Evolutionary conservation across 495 filamentous ascomycete species (phyloP), one percentile per base, ranked within the genome.

Genomic region (Glutinoglossum americanum): DNA sequence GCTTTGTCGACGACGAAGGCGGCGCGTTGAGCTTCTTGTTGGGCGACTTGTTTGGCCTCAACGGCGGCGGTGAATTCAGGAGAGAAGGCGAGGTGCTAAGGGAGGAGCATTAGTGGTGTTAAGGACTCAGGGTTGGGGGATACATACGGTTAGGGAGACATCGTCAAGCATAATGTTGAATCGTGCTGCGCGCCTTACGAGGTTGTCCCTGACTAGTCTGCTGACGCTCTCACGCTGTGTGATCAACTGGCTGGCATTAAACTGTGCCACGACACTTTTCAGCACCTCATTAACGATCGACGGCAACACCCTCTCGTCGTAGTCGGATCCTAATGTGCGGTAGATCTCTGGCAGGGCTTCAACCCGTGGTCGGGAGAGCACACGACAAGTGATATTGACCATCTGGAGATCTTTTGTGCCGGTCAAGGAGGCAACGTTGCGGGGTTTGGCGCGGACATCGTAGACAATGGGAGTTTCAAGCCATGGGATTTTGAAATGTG

Each of bases 331-430:
- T 10, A 98, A 80, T 0, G 92, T 98, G 51, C 92, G 81, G 74
- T 96, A 98, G 63, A 98, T 97, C 69, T 90, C 85, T 5, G 92
- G 92, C 30, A 98, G 81, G 32, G 89, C 85, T 57, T 86, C 79
- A 63, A 97, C 74, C 39, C 84, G 80, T 59, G 92, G 92, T 66
- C 86, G 78, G 48, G 89, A 95, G 57, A 98, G 87, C 54, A 98
- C 92, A 89, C 92, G 93, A 73, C 92, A 98, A 66, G 93, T 98
- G 70, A 98, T 98, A 78, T 98, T 98, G 68, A 98, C 92, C 92
- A 98, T 98, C 77, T 98, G 92, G 68, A 98, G 73, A 71, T 98
- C 92, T 72, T 98, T 98, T 66, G 92, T 98, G 62, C 93, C 92
- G 57, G 92, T 97, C 57, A 98, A 82, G 65, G 92, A 98, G 60